These are phyloP conservation scores for Starmerella ratchasimensis DNA, from an alignment of 805 yeast species.

Conservation along the genomic window DNA sequence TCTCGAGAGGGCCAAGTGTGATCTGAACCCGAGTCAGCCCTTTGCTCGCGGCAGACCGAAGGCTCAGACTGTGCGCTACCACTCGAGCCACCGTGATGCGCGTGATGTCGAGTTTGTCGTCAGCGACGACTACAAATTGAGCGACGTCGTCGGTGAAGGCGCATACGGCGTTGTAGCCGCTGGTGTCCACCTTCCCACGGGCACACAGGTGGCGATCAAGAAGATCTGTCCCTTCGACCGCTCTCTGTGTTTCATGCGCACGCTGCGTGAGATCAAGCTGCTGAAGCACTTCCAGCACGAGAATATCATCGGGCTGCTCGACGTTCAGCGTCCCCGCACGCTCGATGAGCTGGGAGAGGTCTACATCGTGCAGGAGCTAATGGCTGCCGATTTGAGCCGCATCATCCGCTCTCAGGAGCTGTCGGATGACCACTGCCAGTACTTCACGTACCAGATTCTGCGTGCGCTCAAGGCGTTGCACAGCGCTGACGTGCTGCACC, in stretches of 20 bases:
- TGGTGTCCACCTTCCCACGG: conserved; percentile 74
- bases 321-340: conserved; percentile 70
- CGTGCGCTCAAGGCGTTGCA: conserved; percentile 87
- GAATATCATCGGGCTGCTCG: conserved; percentile 78
- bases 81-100: conserved; percentile 14
- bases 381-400: conserved; percentile 99
- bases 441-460: conserved; percentile 78
- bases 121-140: conserved; percentile 70
- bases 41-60: conserved; percentile 1
- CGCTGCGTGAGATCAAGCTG: conserved; percentile 77
- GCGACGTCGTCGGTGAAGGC: conserved; percentile 84
- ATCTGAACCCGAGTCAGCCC: background rate
- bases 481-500: conserved; percentile 80
- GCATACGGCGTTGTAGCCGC: conserved; percentile 91
- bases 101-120: conserved; percentile 59
- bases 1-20: too few relatives aligned
- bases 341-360: conserved; percentile 74
- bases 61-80: conserved; percentile 9
- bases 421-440: conserved; percentile 90
- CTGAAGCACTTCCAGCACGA: conserved; percentile 86
- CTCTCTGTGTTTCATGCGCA: conserved; percentile 75
- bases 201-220: conserved; percentile 86
- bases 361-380: conserved; percentile 65
- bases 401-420: conserved; percentile 86
- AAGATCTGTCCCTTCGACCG: conserved; percentile 87